Evolutionary conservation across 495 filamentous ascomycete species (phyloP), one percentile per base, ranked within the genome.

Genomic region (Neurospora tetraspora): DNA sequence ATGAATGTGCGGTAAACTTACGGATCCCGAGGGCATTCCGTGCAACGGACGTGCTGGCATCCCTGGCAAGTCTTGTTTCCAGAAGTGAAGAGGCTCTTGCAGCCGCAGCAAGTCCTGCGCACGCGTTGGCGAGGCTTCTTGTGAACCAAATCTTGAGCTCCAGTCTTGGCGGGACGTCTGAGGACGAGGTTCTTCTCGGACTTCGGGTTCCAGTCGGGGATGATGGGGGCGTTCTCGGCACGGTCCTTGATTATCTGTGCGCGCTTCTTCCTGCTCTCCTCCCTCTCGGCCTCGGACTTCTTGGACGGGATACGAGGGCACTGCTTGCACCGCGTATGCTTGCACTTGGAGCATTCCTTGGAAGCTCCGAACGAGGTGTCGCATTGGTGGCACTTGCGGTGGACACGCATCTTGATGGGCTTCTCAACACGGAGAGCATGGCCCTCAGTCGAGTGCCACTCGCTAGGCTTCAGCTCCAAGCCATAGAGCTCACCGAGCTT

Each of bases 381-480:
- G 78, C 94, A 97, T 69, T 87, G 81, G 78, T 97, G 94, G 78
- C 95, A 98, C 71, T 83, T 90, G 27, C 93, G 88, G 76, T 93
- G 94, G 42, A 97, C 91, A 39, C 95, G 89, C 91, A 98, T 96
- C 74, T 93, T 92, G 74, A 97, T 93, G 20, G 92, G 89, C 81
- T 95, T 97, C 79, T 95, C 89, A 20, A 97, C 90, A 36, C 95
- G 91, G 68, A 90, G 82, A 27, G 89, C 85, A 70, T 90, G 86
- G 39, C 84, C 82, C 72, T 88, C 86, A 73, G 81, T 80, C 65
- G 84, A 82, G 75, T 87, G 88, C 90, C 89, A 92, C 79, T 93
- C 91, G 73, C 85, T 87, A 14, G 89, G 86, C 75, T 92, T 88
- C 42, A 93, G 83, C 69, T 88, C 89, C 74, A 94, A 75, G 47